Base-by-base conservation (phyloP, 2,329 filamentous ascomycete genomes). In the Penicillium janthinellum region DNA sequence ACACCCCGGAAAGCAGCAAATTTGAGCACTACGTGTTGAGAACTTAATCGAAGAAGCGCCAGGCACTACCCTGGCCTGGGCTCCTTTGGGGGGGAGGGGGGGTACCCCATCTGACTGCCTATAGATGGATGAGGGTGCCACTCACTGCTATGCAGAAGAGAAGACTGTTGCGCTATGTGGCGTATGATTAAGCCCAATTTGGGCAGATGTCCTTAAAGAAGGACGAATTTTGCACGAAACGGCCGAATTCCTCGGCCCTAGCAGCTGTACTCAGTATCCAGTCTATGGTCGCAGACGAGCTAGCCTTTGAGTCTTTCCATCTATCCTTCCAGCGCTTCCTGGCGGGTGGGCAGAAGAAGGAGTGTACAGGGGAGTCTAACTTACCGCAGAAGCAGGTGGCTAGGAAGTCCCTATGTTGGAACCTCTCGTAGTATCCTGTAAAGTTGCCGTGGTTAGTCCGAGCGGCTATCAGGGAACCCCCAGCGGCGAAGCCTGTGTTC, bases 401-500 rank as follows among this genome's bases (percentile, higher is more conserved):
- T 49, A 56, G 54, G 38, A 38, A 54, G 51, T 49, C 54, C 37
- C 45, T 56, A 42, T 49, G 45, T 41, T 56, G 34, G 45, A 56
- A 50, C 54, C 54, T 56, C 54, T 56, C 22, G 44, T 54, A 39
- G 51, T 54, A 54, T 37, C 11, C 51, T 20, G 31, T 20, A 11
- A 54, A 45, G 28, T 54, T 39, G 39, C 53, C 63, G 69, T 70
- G 67, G 45, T 62, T 39, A 20, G 51, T 45, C 10, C 35, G 35
- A 14, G 35, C 35, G 35, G 35, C 11, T 37, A 37, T 37, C 35
- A 37, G 35, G 7, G 7, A 7, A 1, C 35, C 35, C 35, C 35
- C 35, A 14, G 35, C 35, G 35, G 8, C 7, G 6, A 7, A 31
- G 28, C 28, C 28, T 8, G 28, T 31, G 28, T 31, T 31, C 28